phyloP scores from a whole-genome alignment of 805 yeast genomes.

The Diddensiella santjacobensis region DNA sequence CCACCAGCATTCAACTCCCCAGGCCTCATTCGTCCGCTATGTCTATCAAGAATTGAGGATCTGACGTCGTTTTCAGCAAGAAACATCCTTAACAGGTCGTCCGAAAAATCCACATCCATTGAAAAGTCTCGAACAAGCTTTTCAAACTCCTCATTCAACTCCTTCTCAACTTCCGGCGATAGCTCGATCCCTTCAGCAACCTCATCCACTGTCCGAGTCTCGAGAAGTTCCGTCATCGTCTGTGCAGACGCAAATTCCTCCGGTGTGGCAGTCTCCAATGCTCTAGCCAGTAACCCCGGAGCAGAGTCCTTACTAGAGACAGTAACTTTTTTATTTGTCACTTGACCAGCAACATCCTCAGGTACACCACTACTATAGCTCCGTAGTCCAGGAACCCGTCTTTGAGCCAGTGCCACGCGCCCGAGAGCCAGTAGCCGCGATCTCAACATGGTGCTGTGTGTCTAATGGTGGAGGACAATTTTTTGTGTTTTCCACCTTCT shows the following conservation, averaged over 20 bases:
- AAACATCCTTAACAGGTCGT: slow-evolving; percentile 20
- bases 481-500: too few species aligned
- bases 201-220: slow-evolving; percentile 1
- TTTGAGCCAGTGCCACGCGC: too few species aligned
- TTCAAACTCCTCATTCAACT: slow-evolving; percentile 29
- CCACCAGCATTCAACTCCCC: background rate
- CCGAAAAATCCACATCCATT: slow-evolving; percentile 26
- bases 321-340: too few species aligned
- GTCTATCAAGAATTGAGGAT: slow-evolving; percentile 2
- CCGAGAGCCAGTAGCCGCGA: too few species aligned
- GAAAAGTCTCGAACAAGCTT: slow-evolving; percentile 28
- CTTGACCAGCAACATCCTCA: too few species aligned
- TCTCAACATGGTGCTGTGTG: too few species aligned
- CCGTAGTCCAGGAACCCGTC: too few species aligned
- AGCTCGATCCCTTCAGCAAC: slow-evolving; percentile 19
- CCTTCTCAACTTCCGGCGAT: slow-evolving; percentile 30
- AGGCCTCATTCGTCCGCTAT: slow-evolving; percentile 11
- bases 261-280: background rate
- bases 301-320: too few species aligned
- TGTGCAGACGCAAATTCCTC: background rate
- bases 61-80: slow-evolving; percentile 13
- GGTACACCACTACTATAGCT: too few species aligned
- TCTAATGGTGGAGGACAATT: too few species aligned
- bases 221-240: slow-evolving; percentile 1
- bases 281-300: too few species aligned